phyloP scores from a whole-genome alignment of 768 basidiomycete genomes.

The Auricularia auricula-judae region DNA sequence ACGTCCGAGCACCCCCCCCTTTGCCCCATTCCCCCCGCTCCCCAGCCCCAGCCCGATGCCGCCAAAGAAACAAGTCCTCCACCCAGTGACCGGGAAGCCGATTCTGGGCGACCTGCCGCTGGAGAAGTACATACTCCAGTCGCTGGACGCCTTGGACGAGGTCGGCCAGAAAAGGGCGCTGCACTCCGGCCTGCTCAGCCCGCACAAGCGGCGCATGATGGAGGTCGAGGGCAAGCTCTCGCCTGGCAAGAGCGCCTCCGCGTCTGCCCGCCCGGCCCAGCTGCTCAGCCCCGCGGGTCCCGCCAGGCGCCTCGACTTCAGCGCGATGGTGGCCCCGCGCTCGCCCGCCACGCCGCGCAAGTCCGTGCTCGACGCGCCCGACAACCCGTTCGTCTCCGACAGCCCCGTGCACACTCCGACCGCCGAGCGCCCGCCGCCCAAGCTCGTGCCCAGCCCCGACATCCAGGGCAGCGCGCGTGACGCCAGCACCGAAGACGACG shows the following conservation, averaged over 20 bases:
- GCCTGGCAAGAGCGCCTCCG: not conserved
- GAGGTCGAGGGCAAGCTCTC: constrained; percentile 5
- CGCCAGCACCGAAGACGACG: not conserved
- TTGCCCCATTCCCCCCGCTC: too few species aligned
- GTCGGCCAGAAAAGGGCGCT: constrained; percentile 4
- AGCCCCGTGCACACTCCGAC: not conserved
- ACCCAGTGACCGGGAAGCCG: not conserved
- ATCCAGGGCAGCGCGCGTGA: not conserved
- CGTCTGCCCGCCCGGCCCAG: not conserved
- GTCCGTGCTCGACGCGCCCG: not conserved
- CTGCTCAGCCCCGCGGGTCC: not conserved
- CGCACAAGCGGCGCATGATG: constrained; percentile 6
- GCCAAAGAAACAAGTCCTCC: too few species aligned
- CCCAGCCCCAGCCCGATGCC: too few species aligned
- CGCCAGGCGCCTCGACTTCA: not conserved
- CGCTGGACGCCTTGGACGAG: not conserved
- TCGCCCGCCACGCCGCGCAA: not conserved
- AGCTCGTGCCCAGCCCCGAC: not conserved
- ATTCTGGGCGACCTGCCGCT: constrained; percentile 5
- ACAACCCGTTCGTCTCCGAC: not conserved
- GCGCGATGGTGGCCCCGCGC: not conserved
- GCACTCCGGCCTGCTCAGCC: not conserved
- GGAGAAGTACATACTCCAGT: not conserved
- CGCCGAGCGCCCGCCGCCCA: not conserved
- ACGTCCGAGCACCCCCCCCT: too few species aligned